Percentiles rank a stretch among this genome's conserved stretches.
phyloP scores from a whole-genome alignment of 2,329 filamentous ascomycete genomes.

The Diatrype stigma region DNA sequence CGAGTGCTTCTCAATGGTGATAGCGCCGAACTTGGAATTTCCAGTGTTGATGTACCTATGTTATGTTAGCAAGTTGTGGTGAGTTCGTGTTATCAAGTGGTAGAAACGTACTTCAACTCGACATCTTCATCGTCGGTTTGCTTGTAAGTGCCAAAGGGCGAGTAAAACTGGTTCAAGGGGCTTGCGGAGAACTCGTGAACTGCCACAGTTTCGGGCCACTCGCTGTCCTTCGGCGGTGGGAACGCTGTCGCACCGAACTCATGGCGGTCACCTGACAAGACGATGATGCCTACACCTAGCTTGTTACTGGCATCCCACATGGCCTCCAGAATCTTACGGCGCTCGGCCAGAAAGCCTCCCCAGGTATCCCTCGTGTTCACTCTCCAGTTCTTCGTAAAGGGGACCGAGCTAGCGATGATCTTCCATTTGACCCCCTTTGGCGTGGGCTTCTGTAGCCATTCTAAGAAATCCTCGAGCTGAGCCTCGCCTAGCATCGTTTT shows the following conservation, averaged over 20 bases:
- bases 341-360: conserved; percentile 85
- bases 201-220: conserved; percentile 58
- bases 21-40: conserved; percentile 81
- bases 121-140: conserved; percentile 81
- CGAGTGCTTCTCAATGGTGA: conserved; percentile 69
- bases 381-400: conserved; percentile 97
- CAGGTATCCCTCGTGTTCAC: conserved; percentile 87
- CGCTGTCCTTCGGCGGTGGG: conserved; percentile 56
- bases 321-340: conserved; percentile 73
- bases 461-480: conserved; percentile 75
- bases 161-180: conserved; percentile 89
- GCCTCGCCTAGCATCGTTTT: conserved; percentile 85
- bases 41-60: conserved; percentile 73
- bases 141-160: conserved; percentile 77
- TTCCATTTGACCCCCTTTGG: conserved; percentile 85
- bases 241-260: conserved; percentile 90
- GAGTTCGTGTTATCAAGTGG: not conserved
- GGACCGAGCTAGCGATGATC: conserved; percentile 82
- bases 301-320: conserved; percentile 81
- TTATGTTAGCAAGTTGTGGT: conserved; percentile 16
- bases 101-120: conserved; percentile 66
- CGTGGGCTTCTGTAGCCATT: conserved; percentile 69
- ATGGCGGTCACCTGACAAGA: conserved; percentile 90
- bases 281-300: conserved; percentile 70
- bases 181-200: conserved; percentile 92